phyloP scores from a whole-genome alignment of 495 filamentous ascomycete species.

The Penicillium mononematosum region DNA sequence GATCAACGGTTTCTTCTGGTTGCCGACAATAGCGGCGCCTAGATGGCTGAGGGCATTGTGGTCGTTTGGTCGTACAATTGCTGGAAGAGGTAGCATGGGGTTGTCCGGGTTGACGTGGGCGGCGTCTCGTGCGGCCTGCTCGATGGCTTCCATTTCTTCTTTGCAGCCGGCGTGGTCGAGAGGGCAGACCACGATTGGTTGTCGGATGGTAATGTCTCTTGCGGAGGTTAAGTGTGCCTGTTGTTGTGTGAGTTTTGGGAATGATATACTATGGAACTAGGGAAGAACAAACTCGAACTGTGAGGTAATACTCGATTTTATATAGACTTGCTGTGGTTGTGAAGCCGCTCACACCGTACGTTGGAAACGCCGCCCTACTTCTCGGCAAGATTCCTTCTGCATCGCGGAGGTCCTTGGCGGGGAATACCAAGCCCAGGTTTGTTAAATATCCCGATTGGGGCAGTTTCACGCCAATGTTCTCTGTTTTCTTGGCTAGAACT shows the following conservation, averaged over 20 bases:
- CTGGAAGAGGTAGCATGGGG: slow-evolving; percentile 78
- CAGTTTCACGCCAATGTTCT: slow-evolving; percentile 75
- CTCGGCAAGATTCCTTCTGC: slow-evolving; percentile 82
- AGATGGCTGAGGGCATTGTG: slow-evolving; percentile 71
- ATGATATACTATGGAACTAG: background rate
- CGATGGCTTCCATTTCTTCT: slow-evolving; percentile 97
- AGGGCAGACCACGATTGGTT: slow-evolving; percentile 94
- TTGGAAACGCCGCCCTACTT: slow-evolving; percentile 82
- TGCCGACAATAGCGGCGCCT: slow-evolving; percentile 81
- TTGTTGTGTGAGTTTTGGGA: slow-evolving; percentile 12
- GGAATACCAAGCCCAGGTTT: slow-evolving; percentile 87
- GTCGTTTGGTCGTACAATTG: slow-evolving; percentile 77
- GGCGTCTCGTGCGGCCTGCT: slow-evolving; percentile 90
- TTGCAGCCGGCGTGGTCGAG: slow-evolving; percentile 94
- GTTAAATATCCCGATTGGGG: slow-evolving; percentile 87
- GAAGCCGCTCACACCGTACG: slow-evolving; percentile 84
- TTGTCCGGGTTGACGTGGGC: slow-evolving; percentile 82
- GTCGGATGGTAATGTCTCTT: slow-evolving; percentile 83
- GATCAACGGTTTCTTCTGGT: slow-evolving; percentile 84
- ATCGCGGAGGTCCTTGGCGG: slow-evolving; percentile 85
- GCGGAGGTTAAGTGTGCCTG: slow-evolving; percentile 91
- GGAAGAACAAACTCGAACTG: slow-evolving; percentile 71
- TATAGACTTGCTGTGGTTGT: slow-evolving; percentile 93
- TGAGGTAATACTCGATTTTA: slow-evolving; percentile 96
- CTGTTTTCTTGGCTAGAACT: slow-evolving; percentile 77